Evolutionary conservation across 345 rosid species (phyloP).

Genomic region (Pistacia atlantica): DNA sequence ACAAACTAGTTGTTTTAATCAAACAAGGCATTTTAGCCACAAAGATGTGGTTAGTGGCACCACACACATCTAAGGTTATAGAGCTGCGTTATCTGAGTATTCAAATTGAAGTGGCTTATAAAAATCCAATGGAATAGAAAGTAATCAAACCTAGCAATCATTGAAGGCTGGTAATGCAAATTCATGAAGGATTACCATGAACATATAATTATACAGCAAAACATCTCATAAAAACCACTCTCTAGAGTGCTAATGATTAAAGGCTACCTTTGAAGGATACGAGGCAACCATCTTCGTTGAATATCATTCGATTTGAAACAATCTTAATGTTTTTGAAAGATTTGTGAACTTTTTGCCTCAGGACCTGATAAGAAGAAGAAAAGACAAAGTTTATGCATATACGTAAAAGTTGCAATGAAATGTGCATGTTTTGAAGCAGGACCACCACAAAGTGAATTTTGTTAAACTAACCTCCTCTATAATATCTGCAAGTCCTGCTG

Average conservation of each 20-base stretch:
- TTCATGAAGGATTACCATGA: not conserved
- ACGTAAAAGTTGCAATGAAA: not conserved
- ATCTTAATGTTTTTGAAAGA: constrained; percentile 71
- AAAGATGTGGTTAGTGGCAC: not conserved
- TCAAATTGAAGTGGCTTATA: not conserved
- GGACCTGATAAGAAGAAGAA: constrained; percentile 45
- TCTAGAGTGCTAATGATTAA: constrained; percentile 3
- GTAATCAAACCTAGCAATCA: not conserved
- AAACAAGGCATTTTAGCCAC: not conserved
- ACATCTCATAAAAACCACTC: not conserved
- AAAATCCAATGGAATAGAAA: not conserved
- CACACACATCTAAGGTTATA: not conserved
- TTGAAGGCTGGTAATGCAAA: constrained; percentile 5
- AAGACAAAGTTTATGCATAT: not conserved
- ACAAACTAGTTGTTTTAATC: not conserved
- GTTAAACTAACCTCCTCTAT: constrained; percentile 77
- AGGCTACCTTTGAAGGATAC: constrained; percentile 76
- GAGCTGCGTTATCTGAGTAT: not conserved
- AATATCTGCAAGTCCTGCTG: constrained; percentile 96
- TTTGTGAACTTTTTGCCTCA: constrained; percentile 81
- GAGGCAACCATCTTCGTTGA: constrained; percentile 58
- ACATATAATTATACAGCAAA: not conserved
- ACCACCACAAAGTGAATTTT: not conserved
- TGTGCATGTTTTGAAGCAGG: not conserved
- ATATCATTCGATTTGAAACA: constrained; percentile 82